phyloP scores from a whole-genome alignment of 2,329 filamentous ascomycete genomes.

The Colletotrichum sp. region DNA sequence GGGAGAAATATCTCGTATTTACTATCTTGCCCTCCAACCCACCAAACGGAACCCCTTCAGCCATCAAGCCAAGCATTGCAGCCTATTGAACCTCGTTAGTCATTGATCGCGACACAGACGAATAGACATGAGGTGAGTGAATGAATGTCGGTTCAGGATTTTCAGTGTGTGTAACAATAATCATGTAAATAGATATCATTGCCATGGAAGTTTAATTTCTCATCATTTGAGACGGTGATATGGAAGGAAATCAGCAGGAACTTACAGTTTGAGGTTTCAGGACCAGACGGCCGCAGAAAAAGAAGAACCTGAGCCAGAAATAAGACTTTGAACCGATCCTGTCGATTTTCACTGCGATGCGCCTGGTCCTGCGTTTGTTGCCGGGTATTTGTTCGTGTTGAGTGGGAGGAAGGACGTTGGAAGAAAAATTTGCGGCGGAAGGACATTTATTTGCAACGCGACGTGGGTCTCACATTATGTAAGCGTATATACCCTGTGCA shows the following conservation, averaged over 20 bases:
- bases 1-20: not conserved
- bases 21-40: not conserved
- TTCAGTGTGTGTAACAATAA: constrained; percentile 16
- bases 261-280: not conserved
- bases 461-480: not conserved
- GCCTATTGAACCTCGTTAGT: not conserved
- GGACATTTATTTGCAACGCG: not conserved
- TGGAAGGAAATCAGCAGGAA: not conserved
- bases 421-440: not conserved
- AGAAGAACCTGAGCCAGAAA: not conserved
- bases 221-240: constrained; percentile 1
- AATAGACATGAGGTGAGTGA: not conserved
- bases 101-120: not conserved
- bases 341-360: not conserved
- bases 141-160: constrained; percentile 10
- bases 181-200: constrained; percentile 19
- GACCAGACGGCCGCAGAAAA: not conserved
- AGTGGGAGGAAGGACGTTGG: not conserved
- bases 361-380: not conserved
- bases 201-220: not conserved
- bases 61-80: not conserved
- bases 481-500: not conserved
- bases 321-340: not conserved
- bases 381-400: not conserved
- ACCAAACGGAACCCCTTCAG: not conserved